A percentile compares a stretch with the other conserved stretches of the same genome.
Conservation (phyloP, 495 filamentous ascomycete species). For the Endocarpon pusillum region DNA sequence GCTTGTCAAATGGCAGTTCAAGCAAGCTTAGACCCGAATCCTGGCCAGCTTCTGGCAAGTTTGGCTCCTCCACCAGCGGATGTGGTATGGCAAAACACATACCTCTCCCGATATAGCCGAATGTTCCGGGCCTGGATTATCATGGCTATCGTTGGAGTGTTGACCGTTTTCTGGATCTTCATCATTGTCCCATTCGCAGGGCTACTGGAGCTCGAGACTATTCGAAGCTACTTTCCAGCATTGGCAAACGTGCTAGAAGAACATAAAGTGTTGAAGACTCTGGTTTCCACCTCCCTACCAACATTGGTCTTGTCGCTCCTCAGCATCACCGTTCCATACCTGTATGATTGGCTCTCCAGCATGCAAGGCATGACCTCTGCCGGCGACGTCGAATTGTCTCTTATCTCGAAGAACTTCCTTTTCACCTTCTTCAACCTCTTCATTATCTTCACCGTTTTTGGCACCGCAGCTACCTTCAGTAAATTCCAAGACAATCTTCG, state of each 20-base stretch:
- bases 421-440: conserved; percentile 99
- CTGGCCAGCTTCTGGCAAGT: conserved; percentile 67
- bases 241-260: conserved; percentile 47
- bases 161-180: conserved; percentile 80
- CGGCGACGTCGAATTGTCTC: conserved; percentile 83
- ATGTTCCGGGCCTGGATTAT: conserved; percentile 66
- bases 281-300: conserved; percentile 77
- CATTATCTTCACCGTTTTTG: conserved; percentile 80
- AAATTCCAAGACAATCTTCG: conserved; percentile 53
- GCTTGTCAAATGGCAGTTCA: conserved; percentile 88
- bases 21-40: conserved; percentile 75
- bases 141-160: conserved; percentile 59
- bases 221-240: conserved; percentile 53
- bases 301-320: conserved; percentile 71
- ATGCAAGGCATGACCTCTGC: conserved; percentile 88
- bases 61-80: conserved; percentile 76
- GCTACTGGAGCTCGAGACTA: conserved; percentile 58
- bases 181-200: conserved; percentile 68
- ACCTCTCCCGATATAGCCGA: conserved; percentile 55
- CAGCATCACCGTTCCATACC: conserved; percentile 75
- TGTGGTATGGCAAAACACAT: conserved; percentile 86
- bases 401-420: conserved; percentile 98
- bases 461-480: conserved; percentile 55
- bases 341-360: conserved; percentile 86
- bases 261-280: conserved; percentile 49